A percentile compares a stretch with the other conserved stretches of the same genome.
Conservation (phyloP, 2,329 filamentous ascomycete species). For the Chrysoporthe cubensis region DNA sequence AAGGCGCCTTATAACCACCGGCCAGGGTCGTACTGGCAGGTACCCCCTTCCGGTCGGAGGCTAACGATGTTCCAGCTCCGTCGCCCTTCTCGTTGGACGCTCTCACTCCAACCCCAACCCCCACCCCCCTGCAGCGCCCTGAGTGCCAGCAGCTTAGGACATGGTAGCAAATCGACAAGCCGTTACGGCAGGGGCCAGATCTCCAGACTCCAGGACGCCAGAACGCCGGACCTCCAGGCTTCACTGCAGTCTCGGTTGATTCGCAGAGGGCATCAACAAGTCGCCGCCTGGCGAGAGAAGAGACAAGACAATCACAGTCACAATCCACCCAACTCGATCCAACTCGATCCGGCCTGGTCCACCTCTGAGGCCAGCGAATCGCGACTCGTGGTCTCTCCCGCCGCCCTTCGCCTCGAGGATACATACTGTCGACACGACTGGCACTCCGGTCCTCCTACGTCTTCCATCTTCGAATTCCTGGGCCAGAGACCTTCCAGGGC, state of each 20-base stretch:
- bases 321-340: not conserved
- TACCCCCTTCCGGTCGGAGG: slow-evolving; percentile 11
- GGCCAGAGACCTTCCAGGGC: not conserved
- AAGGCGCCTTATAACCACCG: not conserved
- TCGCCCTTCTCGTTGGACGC: slow-evolving; percentile 4
- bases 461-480: not conserved
- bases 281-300: not conserved
- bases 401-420: not conserved
- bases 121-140: not conserved
- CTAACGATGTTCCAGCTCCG: slow-evolving; percentile 26
- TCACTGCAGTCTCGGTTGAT: slow-evolving; percentile 5
- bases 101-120: not conserved
- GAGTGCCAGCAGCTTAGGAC: not conserved
- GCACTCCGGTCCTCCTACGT: not conserved
- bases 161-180: not conserved
- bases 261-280: slow-evolving; percentile 1
- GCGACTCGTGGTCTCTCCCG: not conserved
- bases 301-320: not conserved
- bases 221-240: slow-evolving; percentile 5
- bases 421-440: not conserved
- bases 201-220: slow-evolving; percentile 15
- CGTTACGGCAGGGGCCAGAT: slow-evolving; percentile 28
- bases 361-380: slow-evolving; percentile 1
- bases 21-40: not conserved
- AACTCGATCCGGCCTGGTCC: slow-evolving; percentile 2